Conservation (phyloP, 257 asterid genomes). For the Plectranthus barbatus region DNA sequence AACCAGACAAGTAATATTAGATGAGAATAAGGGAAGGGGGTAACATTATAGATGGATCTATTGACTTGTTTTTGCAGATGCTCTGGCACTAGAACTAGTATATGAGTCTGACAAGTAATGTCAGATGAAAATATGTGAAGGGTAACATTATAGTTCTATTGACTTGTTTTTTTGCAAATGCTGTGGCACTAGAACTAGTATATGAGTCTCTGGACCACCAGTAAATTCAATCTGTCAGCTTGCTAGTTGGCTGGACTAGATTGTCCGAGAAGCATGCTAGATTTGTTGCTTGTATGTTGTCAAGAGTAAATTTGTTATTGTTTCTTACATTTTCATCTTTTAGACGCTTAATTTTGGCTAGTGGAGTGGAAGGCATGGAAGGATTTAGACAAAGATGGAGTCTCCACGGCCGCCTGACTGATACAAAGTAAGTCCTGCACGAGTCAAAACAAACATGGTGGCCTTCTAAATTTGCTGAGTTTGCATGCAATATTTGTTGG, state of each 20-base stretch:
- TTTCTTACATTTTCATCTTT: neutral
- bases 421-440: constrained; percentile 53
- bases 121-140: no score
- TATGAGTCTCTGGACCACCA: neutral
- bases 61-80: neutral
- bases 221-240: neutral
- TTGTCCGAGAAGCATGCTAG: neutral
- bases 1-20: neutral
- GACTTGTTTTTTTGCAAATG: no score
- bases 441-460: neutral
- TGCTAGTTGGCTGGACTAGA: neutral
- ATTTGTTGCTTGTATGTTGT: neutral
- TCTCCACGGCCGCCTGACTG: constrained; percentile 76
- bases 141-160: no score
- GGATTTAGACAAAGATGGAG: constrained; percentile 96
- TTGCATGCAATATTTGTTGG: no score
- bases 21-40: neutral
- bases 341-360: constrained; percentile 90
- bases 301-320: neutral
- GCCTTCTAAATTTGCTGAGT: neutral
- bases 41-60: no score
- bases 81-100: no score
- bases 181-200: no score
- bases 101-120: no score
- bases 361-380: constrained; percentile 84